These are phyloP conservation scores for Mortierella sp. DNA, from an alignment of 371 early-diverging fungal species.

Conservation along the genomic window DNA sequence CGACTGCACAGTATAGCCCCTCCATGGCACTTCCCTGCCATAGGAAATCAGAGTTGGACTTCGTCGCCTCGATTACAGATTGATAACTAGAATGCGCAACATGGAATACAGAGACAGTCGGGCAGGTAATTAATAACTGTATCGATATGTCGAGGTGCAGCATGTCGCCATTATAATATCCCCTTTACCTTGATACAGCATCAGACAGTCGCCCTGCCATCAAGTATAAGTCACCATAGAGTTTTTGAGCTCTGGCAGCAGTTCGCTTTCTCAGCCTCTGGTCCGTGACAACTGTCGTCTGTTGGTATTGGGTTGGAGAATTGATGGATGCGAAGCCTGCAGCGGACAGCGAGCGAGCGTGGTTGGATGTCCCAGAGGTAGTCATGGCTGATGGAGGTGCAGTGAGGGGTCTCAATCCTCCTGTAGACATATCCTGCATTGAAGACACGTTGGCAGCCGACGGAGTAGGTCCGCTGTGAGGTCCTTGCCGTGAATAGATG, in stretches of 20 bases:
- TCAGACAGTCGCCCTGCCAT: conserved; percentile 82
- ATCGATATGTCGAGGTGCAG: background rate
- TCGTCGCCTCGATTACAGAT: conserved; percentile 76
- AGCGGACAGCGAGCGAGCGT: conserved; percentile 35
- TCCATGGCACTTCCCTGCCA: conserved; percentile 89
- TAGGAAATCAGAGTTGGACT: conserved; percentile 73
- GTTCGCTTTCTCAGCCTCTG: conserved; percentile 66
- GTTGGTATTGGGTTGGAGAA: conserved; percentile 30
- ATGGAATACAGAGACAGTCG: conserved; percentile 11
- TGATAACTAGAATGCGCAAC: conserved; percentile 60
- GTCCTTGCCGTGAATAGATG: conserved; percentile 19
- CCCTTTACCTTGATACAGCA: conserved; percentile 70
- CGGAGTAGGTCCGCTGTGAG: conserved; percentile 24
- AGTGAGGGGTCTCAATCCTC: conserved; percentile 47
- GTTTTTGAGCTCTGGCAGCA: conserved; percentile 79
- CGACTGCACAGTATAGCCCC: conserved; percentile 72
- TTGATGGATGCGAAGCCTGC: conserved; percentile 29
- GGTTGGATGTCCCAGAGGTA: conserved; percentile 36
- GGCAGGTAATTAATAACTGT: too few relatives aligned
- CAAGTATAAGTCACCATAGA: conserved; percentile 82
- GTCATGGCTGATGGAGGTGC: conserved; percentile 54
- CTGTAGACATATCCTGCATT: conserved; percentile 37
- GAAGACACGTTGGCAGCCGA: conserved; percentile 23
- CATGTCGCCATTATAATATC: too few relatives aligned
- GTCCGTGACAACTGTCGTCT: conserved; percentile 48